These are phyloP conservation scores for Oidiodendron maius DNA, from an alignment of 495 filamentous ascomycete genomes.

Conservation along the genomic window DNA sequence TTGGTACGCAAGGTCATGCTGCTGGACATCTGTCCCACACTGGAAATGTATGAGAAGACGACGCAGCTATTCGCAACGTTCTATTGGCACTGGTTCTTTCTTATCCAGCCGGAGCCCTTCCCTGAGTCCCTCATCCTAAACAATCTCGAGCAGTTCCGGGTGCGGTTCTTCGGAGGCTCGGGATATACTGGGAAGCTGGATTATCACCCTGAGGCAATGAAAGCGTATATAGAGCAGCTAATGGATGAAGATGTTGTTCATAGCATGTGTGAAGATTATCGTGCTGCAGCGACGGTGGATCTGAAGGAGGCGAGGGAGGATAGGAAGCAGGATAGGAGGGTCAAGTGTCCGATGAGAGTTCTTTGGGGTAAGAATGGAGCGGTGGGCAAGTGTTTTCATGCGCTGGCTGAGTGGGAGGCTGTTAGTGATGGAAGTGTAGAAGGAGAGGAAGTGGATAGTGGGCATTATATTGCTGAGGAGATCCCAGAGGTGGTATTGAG, in stretches of 20 bases:
- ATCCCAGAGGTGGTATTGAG: constrained; percentile 27
- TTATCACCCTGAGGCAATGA: constrained; percentile 18
- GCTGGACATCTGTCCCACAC: constrained; percentile 34
- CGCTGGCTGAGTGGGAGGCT: constrained; percentile 27
- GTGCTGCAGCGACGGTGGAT: constrained; percentile 31
- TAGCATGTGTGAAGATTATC: constrained; percentile 39
- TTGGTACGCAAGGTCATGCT: constrained; percentile 27
- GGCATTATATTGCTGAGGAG: constrained; percentile 39
- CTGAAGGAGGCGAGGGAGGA: constrained; percentile 30
- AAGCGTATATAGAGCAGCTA: constrained; percentile 25
- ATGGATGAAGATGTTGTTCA: constrained; percentile 24
- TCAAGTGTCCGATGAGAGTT: constrained; percentile 31
- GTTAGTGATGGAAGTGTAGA: constrained; percentile 24
- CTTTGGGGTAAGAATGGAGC: constrained; percentile 31
- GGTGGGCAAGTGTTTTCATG: constrained; percentile 31
- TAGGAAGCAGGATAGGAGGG: constrained; percentile 22
- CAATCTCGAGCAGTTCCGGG: constrained; percentile 18
- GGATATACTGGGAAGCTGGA: constrained; percentile 4
- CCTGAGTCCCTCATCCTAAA: constrained; percentile 29
- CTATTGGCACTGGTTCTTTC: constrained; percentile 41
- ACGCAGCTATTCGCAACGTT: constrained; percentile 25
- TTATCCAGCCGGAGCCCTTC: constrained; percentile 30
- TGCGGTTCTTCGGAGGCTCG: constrained; percentile 19
- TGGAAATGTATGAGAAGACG: constrained; percentile 31
- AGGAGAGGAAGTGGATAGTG: constrained; percentile 27